Conservation (phyloP, 805 yeast genomes). For the Starmerella tilneyi region DNA sequence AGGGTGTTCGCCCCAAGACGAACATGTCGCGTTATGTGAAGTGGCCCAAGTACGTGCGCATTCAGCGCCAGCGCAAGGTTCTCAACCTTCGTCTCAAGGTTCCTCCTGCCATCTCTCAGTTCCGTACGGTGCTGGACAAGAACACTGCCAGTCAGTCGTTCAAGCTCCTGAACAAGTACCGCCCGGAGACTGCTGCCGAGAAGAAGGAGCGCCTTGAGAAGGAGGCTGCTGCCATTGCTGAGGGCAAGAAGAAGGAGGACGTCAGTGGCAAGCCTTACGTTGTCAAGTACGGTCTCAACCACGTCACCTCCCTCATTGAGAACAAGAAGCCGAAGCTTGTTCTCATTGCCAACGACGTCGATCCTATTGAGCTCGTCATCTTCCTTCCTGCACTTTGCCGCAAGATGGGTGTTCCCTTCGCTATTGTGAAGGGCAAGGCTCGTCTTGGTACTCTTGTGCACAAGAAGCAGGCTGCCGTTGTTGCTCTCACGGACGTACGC, state of each 20-base stretch:
- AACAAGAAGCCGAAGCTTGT: conserved; percentile 98
- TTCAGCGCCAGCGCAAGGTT: conserved; percentile 98
- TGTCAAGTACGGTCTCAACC: conserved; percentile 98
- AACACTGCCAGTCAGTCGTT: conserved; percentile 96
- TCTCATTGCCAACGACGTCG: conserved; percentile 96
- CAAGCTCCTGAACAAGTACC: conserved; percentile 97
- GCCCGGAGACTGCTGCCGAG: conserved; percentile 95
- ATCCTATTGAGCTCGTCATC: conserved; percentile 95
- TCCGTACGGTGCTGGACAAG: conserved; percentile 92
- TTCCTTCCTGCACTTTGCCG: conserved; percentile 98
- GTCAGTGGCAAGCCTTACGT: conserved; percentile 94
- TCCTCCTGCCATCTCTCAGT: conserved; percentile 97
- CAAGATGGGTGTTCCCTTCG: conserved; percentile 99
- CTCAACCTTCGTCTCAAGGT: conserved; percentile 93
- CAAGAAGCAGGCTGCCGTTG: conserved; percentile 95
- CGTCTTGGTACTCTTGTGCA: conserved; percentile 96
- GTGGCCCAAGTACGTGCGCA: conserved; percentile 98
- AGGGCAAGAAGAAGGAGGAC: conserved; percentile 94
- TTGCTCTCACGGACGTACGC: conserved; percentile 91
- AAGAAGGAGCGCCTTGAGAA: conserved; percentile 98
- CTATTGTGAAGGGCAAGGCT: conserved; percentile 96
- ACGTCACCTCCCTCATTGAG: conserved; percentile 93
- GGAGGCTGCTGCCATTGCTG: conserved; percentile 96
- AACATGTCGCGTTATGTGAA: conserved; percentile 94
- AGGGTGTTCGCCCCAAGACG: conserved; percentile 86